Percentiles rank a stretch among this genome's conserved stretches.
Evolutionary conservation across 192 early-diverging fungal species (phyloP).

Genomic region (Coemansia sp.): DNA sequence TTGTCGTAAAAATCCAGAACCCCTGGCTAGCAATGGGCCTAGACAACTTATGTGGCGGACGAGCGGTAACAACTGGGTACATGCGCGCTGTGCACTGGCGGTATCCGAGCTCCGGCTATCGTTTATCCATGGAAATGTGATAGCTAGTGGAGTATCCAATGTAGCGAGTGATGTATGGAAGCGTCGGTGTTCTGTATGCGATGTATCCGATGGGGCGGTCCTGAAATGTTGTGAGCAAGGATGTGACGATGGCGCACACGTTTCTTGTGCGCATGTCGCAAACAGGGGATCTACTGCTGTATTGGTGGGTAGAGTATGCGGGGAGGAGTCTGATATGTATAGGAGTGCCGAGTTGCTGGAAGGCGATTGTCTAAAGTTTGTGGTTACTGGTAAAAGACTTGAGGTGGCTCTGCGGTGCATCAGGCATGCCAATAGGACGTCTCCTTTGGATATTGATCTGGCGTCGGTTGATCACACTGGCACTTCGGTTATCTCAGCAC

Average conservation of each 20-base stretch:
- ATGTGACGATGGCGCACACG: conserved; percentile 28
- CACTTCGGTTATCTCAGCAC: conserved; percentile 9
- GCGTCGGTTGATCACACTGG: conserved; percentile 12
- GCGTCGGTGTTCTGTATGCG: conserved; percentile 27
- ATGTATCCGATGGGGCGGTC: conserved; percentile 15
- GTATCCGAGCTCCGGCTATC: conserved; percentile 53
- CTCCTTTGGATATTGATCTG: conserved; percentile 4
- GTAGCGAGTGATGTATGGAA: conserved; percentile 30
- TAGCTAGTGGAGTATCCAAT: conserved; percentile 17
- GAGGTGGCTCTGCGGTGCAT: conserved; percentile 8
- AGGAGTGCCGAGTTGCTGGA: neutral
- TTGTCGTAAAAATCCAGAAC: conserved; percentile 46
- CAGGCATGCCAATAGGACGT: conserved; percentile 2
- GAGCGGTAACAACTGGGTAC: conserved; percentile 74
- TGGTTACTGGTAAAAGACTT: neutral
- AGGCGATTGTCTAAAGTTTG: too few species aligned
- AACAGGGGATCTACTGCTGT: neutral
- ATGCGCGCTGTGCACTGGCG: conserved; percentile 63
- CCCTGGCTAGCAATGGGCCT: conserved; percentile 2
- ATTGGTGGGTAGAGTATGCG: neutral
- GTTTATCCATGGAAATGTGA: conserved; percentile 25
- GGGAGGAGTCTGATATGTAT: neutral
- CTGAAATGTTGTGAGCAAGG: conserved; percentile 6
- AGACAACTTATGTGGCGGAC: conserved; percentile 61
- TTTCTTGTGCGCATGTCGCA: conserved; percentile 10